phyloP scores from a whole-genome alignment of 2,329 filamentous ascomycete species.

The Pseudogymnoascus sp. region DNA sequence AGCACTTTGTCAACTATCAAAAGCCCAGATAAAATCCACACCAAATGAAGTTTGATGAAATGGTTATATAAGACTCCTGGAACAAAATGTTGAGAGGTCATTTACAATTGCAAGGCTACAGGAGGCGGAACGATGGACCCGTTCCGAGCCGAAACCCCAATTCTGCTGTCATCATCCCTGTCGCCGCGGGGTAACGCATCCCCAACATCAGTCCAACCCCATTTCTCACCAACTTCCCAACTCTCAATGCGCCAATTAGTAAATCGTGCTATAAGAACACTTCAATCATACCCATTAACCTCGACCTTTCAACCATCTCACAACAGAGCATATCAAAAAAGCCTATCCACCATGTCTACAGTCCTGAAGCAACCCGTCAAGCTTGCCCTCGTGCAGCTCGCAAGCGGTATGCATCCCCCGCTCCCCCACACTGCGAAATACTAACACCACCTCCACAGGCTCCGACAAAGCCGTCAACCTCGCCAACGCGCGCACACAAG shows the following conservation, averaged over 20 bases:
- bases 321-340: neutral
- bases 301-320: neutral
- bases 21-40: neutral
- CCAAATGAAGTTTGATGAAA: neutral
- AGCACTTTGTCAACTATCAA: neutral
- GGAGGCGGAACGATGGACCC: neutral
- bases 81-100: neutral
- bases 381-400: constrained; percentile 75
- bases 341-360: constrained; percentile 22
- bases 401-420: constrained; percentile 47
- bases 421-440: neutral
- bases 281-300: neutral
- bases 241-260: neutral
- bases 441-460: constrained; percentile 37
- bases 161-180: neutral
- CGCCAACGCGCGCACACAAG: constrained; percentile 68
- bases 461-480: constrained; percentile 84
- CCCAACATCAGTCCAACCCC: neutral
- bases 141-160: neutral
- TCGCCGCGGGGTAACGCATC: neutral
- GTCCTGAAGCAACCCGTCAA: constrained; percentile 71
- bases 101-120: neutral
- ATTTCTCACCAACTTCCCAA: neutral
- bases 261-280: neutral
- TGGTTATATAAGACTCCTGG: neutral